Base-by-base conservation (phyloP, 192 early-diverging fungal genomes). In the Phlyctochytrium arcticum region DNA sequence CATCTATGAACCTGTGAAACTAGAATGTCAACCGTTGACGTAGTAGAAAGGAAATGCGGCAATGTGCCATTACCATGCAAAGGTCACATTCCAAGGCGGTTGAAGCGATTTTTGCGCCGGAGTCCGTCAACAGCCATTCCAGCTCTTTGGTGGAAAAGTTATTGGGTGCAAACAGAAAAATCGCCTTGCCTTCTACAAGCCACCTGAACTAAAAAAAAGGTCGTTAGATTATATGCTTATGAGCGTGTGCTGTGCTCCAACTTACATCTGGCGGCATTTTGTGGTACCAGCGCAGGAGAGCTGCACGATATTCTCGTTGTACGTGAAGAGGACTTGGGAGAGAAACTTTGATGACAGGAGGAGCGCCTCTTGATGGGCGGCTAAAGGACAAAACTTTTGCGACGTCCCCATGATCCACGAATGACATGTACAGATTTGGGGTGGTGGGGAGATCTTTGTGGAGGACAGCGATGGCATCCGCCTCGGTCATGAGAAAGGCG, bases 121-220 rank as follows among this genome's bases (percentile, higher is more conserved):
- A 35, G 15, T 35, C 15, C 1, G 5, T 21, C 15, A 58, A n/a
- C 4, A 58, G 57, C 57, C 57, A 58, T 17, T 24, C 23, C 35
- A 58, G 24, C 57, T 58, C 57, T 15, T 31, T n/a, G 5, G 57
- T 58, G n/a, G 57, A 15, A 5, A 58, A n/a, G 21, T 37, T 58
- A 9, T 17, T 15, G 7, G 57, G 57, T 36, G 57, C 29, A 30
- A 58, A 36, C 1, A 58, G 2, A 24, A 9, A 42, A 6, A 58
- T 35, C 35, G 21, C 21, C 17, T 35, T 30, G 57, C 57, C 57
- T 7, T 58, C 57, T 21, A 58, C 57, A 6, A 58, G 33, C 57
- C 57, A 58, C 21, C 39, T 31, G 36, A 58, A 39, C 57, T 58
- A 35, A 2, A 58, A 7, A 29, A 2, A 34, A 4, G 27, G 23